Base-by-base conservation (phyloP, 1,284 basidiomycete species). In the Violaceomyces palustris region DNA sequence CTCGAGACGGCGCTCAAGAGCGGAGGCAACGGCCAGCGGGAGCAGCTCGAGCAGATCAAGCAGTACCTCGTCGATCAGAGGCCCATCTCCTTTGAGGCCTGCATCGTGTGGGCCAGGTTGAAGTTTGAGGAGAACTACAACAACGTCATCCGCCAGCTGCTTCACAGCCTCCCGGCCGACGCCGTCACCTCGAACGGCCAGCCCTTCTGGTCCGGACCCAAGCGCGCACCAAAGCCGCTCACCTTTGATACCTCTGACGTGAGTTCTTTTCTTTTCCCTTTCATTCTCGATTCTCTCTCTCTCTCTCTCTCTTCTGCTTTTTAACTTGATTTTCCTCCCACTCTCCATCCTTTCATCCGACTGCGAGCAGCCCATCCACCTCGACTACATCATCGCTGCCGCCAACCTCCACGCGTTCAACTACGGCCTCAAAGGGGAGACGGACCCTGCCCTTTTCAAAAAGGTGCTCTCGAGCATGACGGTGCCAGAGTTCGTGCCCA, bases 381-480 rank as follows among this genome's bases (percentile, higher is more conserved):
- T 97, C 40, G 81, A 83, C 39, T 99, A 90, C 76, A 83, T 98
- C 70, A 84, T 96, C 44, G 82, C 93, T 10, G 92, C 86, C 18
- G 92, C 94, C 48, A 97, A 99, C 76, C 79, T 99, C 34, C 94
- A 93, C 73, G 94, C 94, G 7, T 96, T 83, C 79, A 99, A 98
- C 79, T 99, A 98, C 72, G 94, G 94, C 17, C 80, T 99, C 39
- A 86, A 88, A 65, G 96, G 94, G 38, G 87, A 88, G 70, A 83
- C 80, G 1, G 88, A 97, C 73, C 80, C 82, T 14, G 79, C 79
- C 1, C 59, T 86, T 35, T 94, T 94, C 81, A 84, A 82, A 74
- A 90, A 87, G 75, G 80, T 91, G 26, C 83, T 88, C 5, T 84
- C 88, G 61, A 80, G 82, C n/a, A 84, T 94, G 49, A 79, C 84